These are phyloP conservation scores for Eutypa lata DNA, from an alignment of 2,329 filamentous ascomycete genomes.

Conservation along the genomic window DNA sequence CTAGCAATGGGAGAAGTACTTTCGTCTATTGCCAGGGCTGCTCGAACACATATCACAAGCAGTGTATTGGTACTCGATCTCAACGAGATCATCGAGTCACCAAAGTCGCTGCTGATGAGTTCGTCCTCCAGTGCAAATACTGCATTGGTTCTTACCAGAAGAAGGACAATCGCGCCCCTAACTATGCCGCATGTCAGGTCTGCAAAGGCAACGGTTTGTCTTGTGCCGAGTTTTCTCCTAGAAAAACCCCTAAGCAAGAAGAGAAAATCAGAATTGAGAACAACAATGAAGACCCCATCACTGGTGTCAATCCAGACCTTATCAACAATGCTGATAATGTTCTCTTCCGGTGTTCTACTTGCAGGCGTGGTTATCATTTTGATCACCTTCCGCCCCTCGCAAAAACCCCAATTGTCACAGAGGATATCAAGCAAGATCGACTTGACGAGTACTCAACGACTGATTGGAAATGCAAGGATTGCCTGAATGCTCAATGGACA, in stretches of 20 bases:
- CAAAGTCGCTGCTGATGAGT: conserved; percentile 72
- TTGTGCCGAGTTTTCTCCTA: conserved; percentile 72
- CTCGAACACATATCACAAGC: conserved; percentile 76
- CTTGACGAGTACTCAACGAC: conserved; percentile 66
- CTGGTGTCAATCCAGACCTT: conserved; percentile 55
- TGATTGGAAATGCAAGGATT: conserved; percentile 80
- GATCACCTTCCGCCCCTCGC: conserved; percentile 67
- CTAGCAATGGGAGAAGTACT: conserved; percentile 58
- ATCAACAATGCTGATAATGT: conserved; percentile 75
- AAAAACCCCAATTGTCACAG: conserved; percentile 33
- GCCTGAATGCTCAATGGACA: conserved; percentile 61
- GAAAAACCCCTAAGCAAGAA: conserved; percentile 74
- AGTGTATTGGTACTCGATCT: conserved; percentile 72
- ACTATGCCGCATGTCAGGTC: conserved; percentile 66
- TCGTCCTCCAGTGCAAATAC: conserved; percentile 85
- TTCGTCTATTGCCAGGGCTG: conserved; percentile 92
- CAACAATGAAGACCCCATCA: conserved; percentile 72
- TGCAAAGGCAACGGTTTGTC: conserved; percentile 65
- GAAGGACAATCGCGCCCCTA: conserved; percentile 68
- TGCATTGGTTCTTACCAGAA: conserved; percentile 69
- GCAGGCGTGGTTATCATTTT: conserved; percentile 77
- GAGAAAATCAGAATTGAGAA: conserved; percentile 81
- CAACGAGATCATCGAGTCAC: conserved; percentile 84
- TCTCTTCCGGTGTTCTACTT: conserved; percentile 78
- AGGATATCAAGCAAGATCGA: conserved; percentile 56